Percentiles rank a stretch among this genome's conserved stretches.
These are phyloP conservation scores for Tetrapisispora iriomotensis DNA, from an alignment of 805 yeast genomes.

Conservation along the genomic window DNA sequence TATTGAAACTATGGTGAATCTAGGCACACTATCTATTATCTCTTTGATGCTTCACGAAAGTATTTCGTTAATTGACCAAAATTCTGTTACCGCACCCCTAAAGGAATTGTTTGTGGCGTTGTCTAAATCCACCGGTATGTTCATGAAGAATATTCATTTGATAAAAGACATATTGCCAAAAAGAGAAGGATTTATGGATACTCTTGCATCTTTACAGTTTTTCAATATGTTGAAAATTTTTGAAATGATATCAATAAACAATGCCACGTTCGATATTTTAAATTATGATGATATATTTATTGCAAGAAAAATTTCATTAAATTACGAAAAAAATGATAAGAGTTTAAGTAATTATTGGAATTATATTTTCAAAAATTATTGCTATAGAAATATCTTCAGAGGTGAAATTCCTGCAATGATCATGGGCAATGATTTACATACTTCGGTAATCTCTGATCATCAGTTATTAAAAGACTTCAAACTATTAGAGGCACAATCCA, in stretches of 20 bases:
- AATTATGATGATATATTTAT: conserved; percentile 24
- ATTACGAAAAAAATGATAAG: conserved; percentile 21
- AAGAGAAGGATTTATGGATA: conserved; percentile 8
- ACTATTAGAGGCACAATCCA: conserved; percentile 9
- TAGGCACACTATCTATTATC: conserved; percentile 16
- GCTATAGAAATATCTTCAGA: conserved; percentile 22
- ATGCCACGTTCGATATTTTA: conserved; percentile 10
- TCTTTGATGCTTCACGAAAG: conserved; percentile 20
- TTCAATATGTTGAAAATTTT: conserved; percentile 18
- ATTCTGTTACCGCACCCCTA: conserved; percentile 9
- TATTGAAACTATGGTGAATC: conserved; percentile 13
- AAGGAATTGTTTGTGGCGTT: conserved; percentile 9
- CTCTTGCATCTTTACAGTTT: conserved; percentile 16
- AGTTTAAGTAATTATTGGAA: conserved; percentile 19
- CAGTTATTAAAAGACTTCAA: conserved; percentile 8
- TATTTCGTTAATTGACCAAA: conserved; percentile 15
- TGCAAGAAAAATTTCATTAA: conserved; percentile 19
- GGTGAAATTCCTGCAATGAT: conserved; percentile 23
- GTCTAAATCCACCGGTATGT: conserved; percentile 6
- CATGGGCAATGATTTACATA: conserved; percentile 6
- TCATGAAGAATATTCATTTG: conserved; percentile 11
- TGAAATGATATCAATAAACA: conserved; percentile 7
- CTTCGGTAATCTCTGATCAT: conserved; percentile 17
- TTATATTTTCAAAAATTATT: conserved; percentile 22
- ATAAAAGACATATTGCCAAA: conserved; percentile 15